Percentiles rank a stretch among this genome's conserved stretches.
Conservation (phyloP, 768 basidiomycete genomes). For the Boletus subcaerulescens region DNA sequence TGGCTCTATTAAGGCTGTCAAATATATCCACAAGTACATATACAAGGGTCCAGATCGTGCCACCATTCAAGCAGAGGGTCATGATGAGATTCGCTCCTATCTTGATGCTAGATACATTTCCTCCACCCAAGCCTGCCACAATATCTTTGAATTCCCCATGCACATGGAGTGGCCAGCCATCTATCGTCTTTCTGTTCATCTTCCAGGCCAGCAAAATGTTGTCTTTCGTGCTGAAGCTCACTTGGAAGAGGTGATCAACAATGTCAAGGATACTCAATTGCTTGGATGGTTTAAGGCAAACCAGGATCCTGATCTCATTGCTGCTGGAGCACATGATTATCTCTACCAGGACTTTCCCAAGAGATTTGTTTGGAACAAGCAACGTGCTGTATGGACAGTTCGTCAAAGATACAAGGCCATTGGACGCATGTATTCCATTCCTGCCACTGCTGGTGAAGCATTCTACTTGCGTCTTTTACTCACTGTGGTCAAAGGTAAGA, state of each 20-base stretch:
- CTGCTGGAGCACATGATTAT: not conserved
- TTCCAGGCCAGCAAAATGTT: too few relatives aligned
- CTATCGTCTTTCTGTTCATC: too few relatives aligned
- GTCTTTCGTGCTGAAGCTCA: not conserved
- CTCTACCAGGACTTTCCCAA: too few relatives aligned
- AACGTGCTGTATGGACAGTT: constrained; percentile 27
- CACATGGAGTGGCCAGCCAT: too few relatives aligned
- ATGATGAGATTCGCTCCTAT: too few relatives aligned
- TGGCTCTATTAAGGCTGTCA: constrained; percentile 36
- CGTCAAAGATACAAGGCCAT: constrained; percentile 19
- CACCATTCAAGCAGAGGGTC: not conserved
- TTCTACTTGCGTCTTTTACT: constrained; percentile 42
- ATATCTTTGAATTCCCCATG: too few relatives aligned
- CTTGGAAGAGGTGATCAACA: not conserved
- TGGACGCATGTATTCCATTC: constrained; percentile 8
- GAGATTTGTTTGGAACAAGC: constrained; percentile 25
- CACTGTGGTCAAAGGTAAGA: constrained; percentile 35
- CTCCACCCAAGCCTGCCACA: too few relatives aligned
- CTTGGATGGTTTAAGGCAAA: not conserved
- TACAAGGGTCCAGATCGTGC: constrained; percentile 40
- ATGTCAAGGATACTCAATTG: too few relatives aligned
- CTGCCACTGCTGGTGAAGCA: constrained; percentile 31
- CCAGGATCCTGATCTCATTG: not conserved
- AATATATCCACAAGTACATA: constrained; percentile 37
- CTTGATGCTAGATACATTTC: too few relatives aligned